Conservation (phyloP, 1,284 basidiomycete genomes). For the Boletus semigastroideus region DNA sequence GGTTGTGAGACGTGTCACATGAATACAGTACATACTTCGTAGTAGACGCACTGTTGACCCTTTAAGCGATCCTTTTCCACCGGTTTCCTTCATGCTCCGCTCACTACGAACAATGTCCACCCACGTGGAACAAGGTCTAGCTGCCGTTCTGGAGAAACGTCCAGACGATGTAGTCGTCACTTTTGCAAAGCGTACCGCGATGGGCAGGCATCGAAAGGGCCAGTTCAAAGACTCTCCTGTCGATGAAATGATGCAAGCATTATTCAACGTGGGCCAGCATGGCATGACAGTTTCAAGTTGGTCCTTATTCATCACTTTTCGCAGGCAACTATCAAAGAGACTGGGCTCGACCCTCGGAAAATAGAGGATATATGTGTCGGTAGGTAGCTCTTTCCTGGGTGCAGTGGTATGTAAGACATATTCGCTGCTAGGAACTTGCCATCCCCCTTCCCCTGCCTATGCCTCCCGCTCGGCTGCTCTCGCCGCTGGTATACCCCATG, state of each 20-base stretch:
- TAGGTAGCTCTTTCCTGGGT: conserved; percentile 32
- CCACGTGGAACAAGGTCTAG: conserved; percentile 41
- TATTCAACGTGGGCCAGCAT: conserved; percentile 55
- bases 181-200: conserved; percentile 77
- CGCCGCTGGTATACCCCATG: conserved; percentile 77
- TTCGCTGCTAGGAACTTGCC: conserved; percentile 65
- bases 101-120: conserved; percentile 40
- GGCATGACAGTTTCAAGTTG: neutral
- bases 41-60: too few species aligned
- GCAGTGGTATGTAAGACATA: neutral
- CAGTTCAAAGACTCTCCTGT: conserved; percentile 75
- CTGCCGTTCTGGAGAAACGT: conserved; percentile 60
- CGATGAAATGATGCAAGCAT: conserved; percentile 67
- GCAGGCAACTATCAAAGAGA: conserved; percentile 49
- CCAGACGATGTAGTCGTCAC: conserved; percentile 85
- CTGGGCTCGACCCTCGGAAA: conserved; percentile 51
- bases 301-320: neutral
- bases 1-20: conserved; percentile 1
- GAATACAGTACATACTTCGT: too few species aligned
- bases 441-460: conserved; percentile 81
- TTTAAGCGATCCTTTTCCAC: neutral
- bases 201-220: conserved; percentile 78
- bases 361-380: conserved; percentile 84
- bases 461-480: conserved; percentile 77
- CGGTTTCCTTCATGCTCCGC: conserved; percentile 19